Evolutionary conservation across 805 yeast species (phyloP).

Genomic region (Wickerhamiella galacta): DNA sequence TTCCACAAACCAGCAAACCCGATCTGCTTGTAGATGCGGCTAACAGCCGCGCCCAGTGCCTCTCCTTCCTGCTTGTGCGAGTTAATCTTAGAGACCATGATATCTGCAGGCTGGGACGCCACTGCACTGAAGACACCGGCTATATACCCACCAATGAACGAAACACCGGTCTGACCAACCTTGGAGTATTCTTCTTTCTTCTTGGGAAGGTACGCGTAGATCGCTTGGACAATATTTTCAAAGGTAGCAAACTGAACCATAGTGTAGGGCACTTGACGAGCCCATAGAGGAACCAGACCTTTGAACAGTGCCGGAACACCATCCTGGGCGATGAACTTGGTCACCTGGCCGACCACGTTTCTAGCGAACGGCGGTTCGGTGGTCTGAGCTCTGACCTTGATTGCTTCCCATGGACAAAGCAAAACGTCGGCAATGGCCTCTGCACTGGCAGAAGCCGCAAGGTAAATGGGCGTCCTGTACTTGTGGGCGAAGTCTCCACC

Average conservation of each 20-base stretch:
- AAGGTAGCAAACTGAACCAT: slow-evolving; percentile 78
- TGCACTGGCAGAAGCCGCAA: slow-evolving; percentile 67
- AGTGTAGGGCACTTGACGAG: slow-evolving; percentile 76
- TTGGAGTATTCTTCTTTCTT: slow-evolving; percentile 44
- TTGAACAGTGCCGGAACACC: slow-evolving; percentile 50
- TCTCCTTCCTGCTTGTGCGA: slow-evolving; percentile 41
- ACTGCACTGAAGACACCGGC: slow-evolving; percentile 83
- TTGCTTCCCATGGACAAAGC: slow-evolving; percentile 72
- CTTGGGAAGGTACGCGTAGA: slow-evolving; percentile 47
- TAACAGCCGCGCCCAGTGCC: slow-evolving; percentile 38
- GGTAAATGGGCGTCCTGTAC: slow-evolving; percentile 46
- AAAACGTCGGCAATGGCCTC: slow-evolving; percentile 70
- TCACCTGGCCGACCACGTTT: slow-evolving; percentile 41
- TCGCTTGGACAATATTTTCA: slow-evolving; percentile 60
- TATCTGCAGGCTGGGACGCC: slow-evolving; percentile 84
- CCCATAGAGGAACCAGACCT: slow-evolving; percentile 71
- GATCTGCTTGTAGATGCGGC: slow-evolving; percentile 47
- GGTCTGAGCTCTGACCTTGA: slow-evolving; percentile 75
- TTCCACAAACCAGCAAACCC: slow-evolving; percentile 75
- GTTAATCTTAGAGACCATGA: slow-evolving; percentile 73
- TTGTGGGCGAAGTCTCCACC: slow-evolving; percentile 37
- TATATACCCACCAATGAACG: slow-evolving; percentile 70
- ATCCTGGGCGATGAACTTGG: slow-evolving; percentile 37
- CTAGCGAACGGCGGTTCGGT: slow-evolving; percentile 60
- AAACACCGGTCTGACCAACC: slow-evolving; percentile 63